Conservation (phyloP, 2,329 filamentous ascomycete genomes). For the Cytospora piceae region DNA sequence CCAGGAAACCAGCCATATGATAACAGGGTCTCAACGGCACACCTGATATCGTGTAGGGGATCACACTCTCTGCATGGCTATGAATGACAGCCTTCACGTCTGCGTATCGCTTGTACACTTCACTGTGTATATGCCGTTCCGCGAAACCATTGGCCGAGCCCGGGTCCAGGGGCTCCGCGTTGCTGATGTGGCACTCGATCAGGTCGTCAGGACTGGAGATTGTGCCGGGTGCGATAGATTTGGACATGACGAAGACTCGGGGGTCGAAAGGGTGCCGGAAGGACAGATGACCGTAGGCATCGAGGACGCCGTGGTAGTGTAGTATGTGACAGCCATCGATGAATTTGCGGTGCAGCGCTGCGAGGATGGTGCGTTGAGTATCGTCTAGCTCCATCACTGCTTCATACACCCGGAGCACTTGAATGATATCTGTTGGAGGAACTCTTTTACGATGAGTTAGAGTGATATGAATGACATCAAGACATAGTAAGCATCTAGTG, state of each 20-base stretch:
- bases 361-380: conserved; percentile 14
- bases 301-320: conserved; percentile 53
- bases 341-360: conserved; percentile 34
- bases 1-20: conserved; percentile 50
- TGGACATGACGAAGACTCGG: conserved; percentile 52
- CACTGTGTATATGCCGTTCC: conserved; percentile 52
- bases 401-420: not conserved
- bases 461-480: not conserved
- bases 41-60: conserved; percentile 47
- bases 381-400: conserved; percentile 10
- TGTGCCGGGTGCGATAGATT: conserved; percentile 50
- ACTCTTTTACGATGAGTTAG: not conserved
- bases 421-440: not conserved
- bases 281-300: conserved; percentile 60
- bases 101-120: conserved; percentile 48
- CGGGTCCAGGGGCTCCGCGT: conserved; percentile 46
- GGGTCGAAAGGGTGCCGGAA: conserved; percentile 52
- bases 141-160: conserved; percentile 44
- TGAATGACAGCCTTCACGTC: conserved; percentile 47
- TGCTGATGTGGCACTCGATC: conserved; percentile 49
- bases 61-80: conserved; percentile 47
- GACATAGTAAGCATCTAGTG: not conserved
- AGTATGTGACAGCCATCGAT: conserved; percentile 55
- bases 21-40: conserved; percentile 45
- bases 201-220: conserved; percentile 49